These are phyloP conservation scores for Podaxis sp. DNA, from an alignment of 768 basidiomycete genomes.

Conservation along the genomic window DNA sequence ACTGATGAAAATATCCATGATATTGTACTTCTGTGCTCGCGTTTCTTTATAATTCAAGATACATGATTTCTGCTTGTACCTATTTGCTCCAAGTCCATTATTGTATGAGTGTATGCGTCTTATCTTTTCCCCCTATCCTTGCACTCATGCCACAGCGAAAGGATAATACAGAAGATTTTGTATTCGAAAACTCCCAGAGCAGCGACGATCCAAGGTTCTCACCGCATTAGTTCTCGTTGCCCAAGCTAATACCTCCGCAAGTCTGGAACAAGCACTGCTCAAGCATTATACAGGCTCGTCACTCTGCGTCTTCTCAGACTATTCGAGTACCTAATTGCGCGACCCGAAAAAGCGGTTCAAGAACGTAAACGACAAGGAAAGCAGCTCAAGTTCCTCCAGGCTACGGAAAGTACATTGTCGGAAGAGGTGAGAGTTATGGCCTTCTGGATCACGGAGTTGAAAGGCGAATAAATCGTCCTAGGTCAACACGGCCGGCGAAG, in stretches of 20 bases:
- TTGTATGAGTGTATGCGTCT: background rate
- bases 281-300: slow-evolving; percentile 9
- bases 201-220: slow-evolving; percentile 10
- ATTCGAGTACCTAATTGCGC: background rate
- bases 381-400: slow-evolving; percentile 4
- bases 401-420: slow-evolving; percentile 2
- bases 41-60: slow-evolving; percentile 21
- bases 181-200: slow-evolving; percentile 7
- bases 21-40: slow-evolving; percentile 30
- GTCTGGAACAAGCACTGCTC: slow-evolving; percentile 10
- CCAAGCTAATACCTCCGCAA: background rate
- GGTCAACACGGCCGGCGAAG: background rate
- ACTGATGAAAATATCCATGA: slow-evolving; percentile 22
- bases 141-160: background rate
- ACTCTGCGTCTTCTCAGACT: background rate
- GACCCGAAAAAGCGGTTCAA: background rate
- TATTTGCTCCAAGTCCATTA: slow-evolving; percentile 1
- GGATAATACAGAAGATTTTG: slow-evolving; percentile 4
- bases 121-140: background rate
- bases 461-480: background rate
- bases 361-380: slow-evolving; percentile 9
- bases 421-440: slow-evolving; percentile 1
- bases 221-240: background rate
- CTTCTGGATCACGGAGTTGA: background rate
- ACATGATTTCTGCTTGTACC: slow-evolving; percentile 3